A percentile compares a stretch with the other conserved stretches of the same genome.
These are phyloP conservation scores for Botrytis medusae DNA, from an alignment of 2,329 filamentous ascomycete genomes.

Conservation along the genomic window DNA sequence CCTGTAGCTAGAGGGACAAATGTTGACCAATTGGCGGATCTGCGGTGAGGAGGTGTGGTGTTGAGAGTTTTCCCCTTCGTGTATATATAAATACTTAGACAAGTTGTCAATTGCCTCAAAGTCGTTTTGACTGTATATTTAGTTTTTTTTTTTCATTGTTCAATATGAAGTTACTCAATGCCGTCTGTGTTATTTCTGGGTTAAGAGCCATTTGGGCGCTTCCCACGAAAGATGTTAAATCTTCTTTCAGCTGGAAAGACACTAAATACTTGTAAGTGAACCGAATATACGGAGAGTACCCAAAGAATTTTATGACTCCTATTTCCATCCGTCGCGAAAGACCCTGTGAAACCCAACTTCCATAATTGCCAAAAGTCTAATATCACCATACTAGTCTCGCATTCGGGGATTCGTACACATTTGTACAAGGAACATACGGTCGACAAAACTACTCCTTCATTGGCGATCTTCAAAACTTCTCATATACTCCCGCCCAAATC, in stretches of 20 bases:
- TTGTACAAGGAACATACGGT: slow-evolving; percentile 53
- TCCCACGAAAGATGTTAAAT: not conserved
- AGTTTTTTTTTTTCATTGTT: not conserved
- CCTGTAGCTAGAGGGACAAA: not conserved
- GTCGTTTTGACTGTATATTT: not conserved
- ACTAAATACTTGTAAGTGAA: slow-evolving; percentile 19
- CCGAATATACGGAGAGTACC: not conserved
- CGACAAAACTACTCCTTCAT: slow-evolving; percentile 54
- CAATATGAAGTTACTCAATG: slow-evolving; percentile 14
- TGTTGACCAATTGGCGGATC: not conserved
- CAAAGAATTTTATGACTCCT: not conserved
- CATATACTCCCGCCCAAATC: slow-evolving; percentile 47
- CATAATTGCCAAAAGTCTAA: not conserved
- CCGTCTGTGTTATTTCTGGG: not conserved
- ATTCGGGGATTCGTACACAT: slow-evolving; percentile 54
- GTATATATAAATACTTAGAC: not conserved
- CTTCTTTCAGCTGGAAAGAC: slow-evolving; percentile 16
- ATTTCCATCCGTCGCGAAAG: not conserved
- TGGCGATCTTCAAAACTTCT: slow-evolving; percentile 50
- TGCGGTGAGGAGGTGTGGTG: not conserved
- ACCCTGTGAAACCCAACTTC: too few species aligned
- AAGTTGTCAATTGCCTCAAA: not conserved
- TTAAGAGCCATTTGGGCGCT: not conserved
- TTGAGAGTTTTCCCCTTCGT: not conserved
- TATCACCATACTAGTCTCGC: slow-evolving; percentile 41